Conservation (phyloP, 2,329 filamentous ascomycete species). For the Aureobasidium uvarum region DNA sequence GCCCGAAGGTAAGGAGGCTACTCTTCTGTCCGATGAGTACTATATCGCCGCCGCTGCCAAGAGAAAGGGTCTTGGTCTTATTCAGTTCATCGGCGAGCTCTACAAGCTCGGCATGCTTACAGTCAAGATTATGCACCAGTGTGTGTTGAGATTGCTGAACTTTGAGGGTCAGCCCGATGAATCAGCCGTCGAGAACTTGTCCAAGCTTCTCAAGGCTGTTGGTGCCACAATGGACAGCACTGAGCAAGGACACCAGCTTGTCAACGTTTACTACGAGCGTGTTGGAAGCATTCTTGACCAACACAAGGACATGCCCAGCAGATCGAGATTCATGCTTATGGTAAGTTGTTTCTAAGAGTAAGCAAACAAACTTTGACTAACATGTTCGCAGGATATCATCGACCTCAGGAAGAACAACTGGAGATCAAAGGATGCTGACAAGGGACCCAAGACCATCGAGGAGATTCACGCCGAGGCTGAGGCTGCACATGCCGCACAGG, state of each 20-base stretch:
- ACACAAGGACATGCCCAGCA: constrained; percentile 71
- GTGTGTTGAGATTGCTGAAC: constrained; percentile 94
- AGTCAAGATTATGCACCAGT: constrained; percentile 99
- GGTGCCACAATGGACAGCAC: constrained; percentile 82
- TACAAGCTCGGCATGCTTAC: constrained; percentile 99
- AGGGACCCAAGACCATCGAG: constrained; percentile 94
- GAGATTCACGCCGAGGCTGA: constrained; percentile 84
- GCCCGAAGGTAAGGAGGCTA: constrained; percentile 74
- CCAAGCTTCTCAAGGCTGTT: constrained; percentile 87
- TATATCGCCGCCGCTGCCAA: constrained; percentile 92
- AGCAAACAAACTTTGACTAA: not conserved
- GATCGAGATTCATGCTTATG: constrained; percentile 95
- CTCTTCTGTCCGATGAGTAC: constrained; percentile 92
- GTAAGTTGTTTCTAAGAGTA: constrained; percentile 38
- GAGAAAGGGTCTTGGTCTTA: constrained; percentile 92
- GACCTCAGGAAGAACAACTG: constrained; percentile 77
- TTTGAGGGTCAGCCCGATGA: constrained; percentile 92
- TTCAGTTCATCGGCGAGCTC: constrained; percentile 98
- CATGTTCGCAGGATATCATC: constrained; percentile 62
- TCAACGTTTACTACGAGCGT: constrained; percentile 90
- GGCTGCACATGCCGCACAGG: constrained; percentile 76
- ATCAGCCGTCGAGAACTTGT: constrained; percentile 92
- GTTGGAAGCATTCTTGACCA: constrained; percentile 80
- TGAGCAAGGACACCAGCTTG: constrained; percentile 76
- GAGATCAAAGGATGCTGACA: constrained; percentile 89